These are phyloP conservation scores for Uncinocarpus reesii DNA, from an alignment of 2,329 filamentous ascomycete species.

Conservation along the genomic window DNA sequence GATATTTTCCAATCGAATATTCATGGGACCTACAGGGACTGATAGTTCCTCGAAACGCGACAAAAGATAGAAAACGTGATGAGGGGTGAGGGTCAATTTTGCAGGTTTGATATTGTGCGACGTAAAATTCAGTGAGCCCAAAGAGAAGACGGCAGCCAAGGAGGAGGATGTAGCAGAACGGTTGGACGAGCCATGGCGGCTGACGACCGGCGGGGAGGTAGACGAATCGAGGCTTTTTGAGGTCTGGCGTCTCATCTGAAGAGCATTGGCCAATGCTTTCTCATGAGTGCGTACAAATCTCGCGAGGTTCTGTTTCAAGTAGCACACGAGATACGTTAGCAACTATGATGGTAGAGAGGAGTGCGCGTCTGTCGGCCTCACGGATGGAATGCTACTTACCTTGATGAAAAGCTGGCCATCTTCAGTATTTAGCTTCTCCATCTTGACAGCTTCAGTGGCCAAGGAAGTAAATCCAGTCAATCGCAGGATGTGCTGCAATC, in stretches of 20 bases:
- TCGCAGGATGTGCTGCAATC: conserved; percentile 1
- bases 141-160: conserved; percentile 74
- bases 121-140: conserved; percentile 73
- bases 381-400: conserved; percentile 21
- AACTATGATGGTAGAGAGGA: no score
- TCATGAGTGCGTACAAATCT: conserved; percentile 95
- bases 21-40: conserved; percentile 90
- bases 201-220: conserved; percentile 46
- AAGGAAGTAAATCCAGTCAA: conserved; percentile 24
- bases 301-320: conserved; percentile 63
- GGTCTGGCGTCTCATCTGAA: conserved; percentile 66
- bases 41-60: conserved; percentile 89
- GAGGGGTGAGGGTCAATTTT: conserved; percentile 83
- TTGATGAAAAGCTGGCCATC: conserved; percentile 43
- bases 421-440: conserved; percentile 42
- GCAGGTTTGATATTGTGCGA: conserved; percentile 79
- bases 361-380: not conserved
- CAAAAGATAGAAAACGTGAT: conserved; percentile 92
- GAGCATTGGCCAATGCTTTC: conserved; percentile 88
- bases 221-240: conserved; percentile 57
- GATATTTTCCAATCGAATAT: conserved; percentile 85
- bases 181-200: conserved; percentile 51
- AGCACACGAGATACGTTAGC: conserved; percentile 7
- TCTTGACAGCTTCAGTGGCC: conserved; percentile 25
- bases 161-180: conserved; percentile 59